phyloP scores from a whole-genome alignment of 2,329 filamentous ascomycete genomes.

The Fusarium scirpi region DNA sequence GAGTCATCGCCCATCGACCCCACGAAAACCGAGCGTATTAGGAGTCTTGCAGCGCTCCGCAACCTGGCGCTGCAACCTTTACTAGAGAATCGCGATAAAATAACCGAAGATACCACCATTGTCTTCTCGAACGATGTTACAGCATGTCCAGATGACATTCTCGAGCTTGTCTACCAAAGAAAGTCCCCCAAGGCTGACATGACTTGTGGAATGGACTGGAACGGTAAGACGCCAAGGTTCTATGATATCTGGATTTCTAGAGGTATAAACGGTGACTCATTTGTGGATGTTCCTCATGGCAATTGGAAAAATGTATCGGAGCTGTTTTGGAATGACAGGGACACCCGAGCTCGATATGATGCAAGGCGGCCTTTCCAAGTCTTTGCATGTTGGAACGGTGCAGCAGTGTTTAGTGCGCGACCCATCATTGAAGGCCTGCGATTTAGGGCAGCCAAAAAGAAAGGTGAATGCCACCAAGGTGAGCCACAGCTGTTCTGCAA shows the following conservation, averaged over 20 bases:
- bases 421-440: conserved; percentile 45
- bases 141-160: conserved; percentile 64
- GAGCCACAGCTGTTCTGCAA: conserved; percentile 68
- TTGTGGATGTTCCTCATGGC: conserved; percentile 61
- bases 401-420: conserved; percentile 53
- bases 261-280: conserved; percentile 63
- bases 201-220: conserved; percentile 62
- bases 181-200: conserved; percentile 61
- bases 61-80: neutral
- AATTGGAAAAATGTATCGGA: conserved; percentile 59
- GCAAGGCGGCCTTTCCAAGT: conserved; percentile 64
- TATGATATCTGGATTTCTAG: conserved; percentile 68
- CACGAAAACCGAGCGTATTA: neutral
- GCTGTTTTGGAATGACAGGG: conserved; percentile 63
- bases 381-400: conserved; percentile 71
- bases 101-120: conserved; percentile 53
- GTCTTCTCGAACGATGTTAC: conserved; percentile 67
- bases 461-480: conserved; percentile 62
- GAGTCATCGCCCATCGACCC: neutral
- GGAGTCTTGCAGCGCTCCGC: neutral
- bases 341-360: conserved; percentile 50
- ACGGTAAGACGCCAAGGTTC: conserved; percentile 49
- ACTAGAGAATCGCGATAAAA: neutral
- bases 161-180: conserved; percentile 66
- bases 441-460: conserved; percentile 54